Base-by-base conservation (phyloP, 169 alveolate species). In the Ichthyophthirius multifiliis region DNA sequence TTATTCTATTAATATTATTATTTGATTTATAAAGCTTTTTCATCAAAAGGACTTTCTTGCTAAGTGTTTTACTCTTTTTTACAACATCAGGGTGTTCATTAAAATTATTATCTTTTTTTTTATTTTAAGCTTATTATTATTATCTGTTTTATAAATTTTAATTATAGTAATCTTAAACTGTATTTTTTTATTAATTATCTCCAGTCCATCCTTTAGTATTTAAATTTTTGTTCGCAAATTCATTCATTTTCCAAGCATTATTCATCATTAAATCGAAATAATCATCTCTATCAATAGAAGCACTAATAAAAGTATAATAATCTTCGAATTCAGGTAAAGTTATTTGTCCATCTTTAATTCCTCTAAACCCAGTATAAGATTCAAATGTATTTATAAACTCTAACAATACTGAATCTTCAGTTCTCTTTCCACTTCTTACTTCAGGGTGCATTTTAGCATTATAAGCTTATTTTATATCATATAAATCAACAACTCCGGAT, bases 331-430 rank as follows among this genome's bases (percentile, higher is more conserved):
- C 96, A 39, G 86, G 90, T 43, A 73, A 74, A 30, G 94, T 83
- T 6, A 74, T 44, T 45, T 74, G 31, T 32, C 20, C 41, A 43
- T 74, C 67, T 74, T 47, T 16, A 27, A 35, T 43, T 5, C 83
- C 83, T 35, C 43, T 44, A 10, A 31, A 74, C 18, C 45, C 32
- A 43, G 43, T 31, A 65, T 18, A 45, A 16, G 45, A 32, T 7
- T 93, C 95, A 79, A 93, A 89, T n/a, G 90, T 89, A 71, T 89
- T 94, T 64, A 93, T 77, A 80, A 94, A 94, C 73, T 91, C 94
- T 15, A 83, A 83, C 4, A 92, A 71, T 5, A 89, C 89, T 74
- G 89, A 82, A 64, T 91, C 94, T 78, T 91, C 95, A 71, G 93
- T 86, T 84, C 88, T 94, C 13, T 76, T 74, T 31, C 97, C 95